Evolutionary conservation across 805 yeast species (phyloP), one percentile per base, ranked within the genome.

Genomic region (Yamadazyma philogaea): DNA sequence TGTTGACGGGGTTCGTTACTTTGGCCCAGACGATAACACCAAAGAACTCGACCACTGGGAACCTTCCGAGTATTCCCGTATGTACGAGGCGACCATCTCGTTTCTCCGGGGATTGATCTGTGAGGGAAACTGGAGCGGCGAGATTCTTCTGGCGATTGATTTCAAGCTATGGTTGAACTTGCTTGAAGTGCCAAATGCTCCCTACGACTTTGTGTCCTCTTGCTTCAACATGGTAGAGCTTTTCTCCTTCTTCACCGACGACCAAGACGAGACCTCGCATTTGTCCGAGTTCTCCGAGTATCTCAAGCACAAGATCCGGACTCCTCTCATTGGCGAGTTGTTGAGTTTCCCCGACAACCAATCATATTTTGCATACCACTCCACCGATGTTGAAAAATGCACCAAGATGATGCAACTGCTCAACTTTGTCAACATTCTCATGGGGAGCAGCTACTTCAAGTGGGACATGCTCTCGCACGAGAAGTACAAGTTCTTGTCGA

Each of bases 161-260:
- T 64, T 70, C 45, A 63, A 68, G 8, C 65, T 68, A 11, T 75
- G 85, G 70, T 47, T 80, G 12, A 60, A 68, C 1, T 68, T 78
- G 28, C 55, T 83, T 6, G 66, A 74, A 1, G 53, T 81, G 42
- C 61, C 70, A 7, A 74, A 79, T 41, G 74, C 78, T 2, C 84
- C 91, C 0, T 82, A 70, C 56, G 89, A 84, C 52, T 80, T 73
- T 50, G 68, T 75, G 4, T 74, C 72, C 45, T 77, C 81, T 0
- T 60, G 79, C 48, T 66, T 71, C 30, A 76, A 81, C 16, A 59
- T 79, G 22, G 65, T 77, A 24, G 79, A 78, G 18, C 73, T 80
- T 1, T 63, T 82, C 33, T 79, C 76, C 50, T 69, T 70, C 37
- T 72, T 80, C 52, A 80, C 77, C 34, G 78, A 77, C 34, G 66